Conservation (phyloP, 192 early-diverging fungal species). For the Endogone sp. region DNA sequence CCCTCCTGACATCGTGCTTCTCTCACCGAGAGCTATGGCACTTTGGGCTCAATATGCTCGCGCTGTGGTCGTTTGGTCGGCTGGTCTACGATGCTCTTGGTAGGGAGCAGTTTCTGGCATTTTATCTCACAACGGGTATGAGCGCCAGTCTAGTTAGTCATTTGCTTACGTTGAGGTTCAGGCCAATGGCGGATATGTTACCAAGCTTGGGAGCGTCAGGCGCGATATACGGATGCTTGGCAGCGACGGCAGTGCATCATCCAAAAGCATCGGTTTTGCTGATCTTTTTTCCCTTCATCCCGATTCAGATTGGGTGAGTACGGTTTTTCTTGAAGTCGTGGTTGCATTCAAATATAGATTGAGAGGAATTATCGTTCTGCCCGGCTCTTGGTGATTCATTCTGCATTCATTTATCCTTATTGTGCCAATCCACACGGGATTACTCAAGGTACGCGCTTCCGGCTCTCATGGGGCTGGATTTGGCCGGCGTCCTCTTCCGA, state of each 20-base stretch:
- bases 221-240: constrained; percentile 70
- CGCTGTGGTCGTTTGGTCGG: constrained; percentile 62
- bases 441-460: constrained; percentile 60
- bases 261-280: constrained; percentile 55
- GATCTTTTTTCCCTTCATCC: constrained; percentile 58
- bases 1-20: constrained; percentile 76
- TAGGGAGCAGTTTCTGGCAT: constrained; percentile 69
- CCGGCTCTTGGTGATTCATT: background rate
- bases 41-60: constrained; percentile 79
- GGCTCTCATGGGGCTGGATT: constrained; percentile 64
- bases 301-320: constrained; percentile 28
- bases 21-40: constrained; percentile 73
- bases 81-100: constrained; percentile 48
- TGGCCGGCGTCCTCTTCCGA: constrained; percentile 63
- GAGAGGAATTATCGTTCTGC: too few species aligned
- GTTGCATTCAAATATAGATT: background rate
- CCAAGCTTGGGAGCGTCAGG: constrained; percentile 82
- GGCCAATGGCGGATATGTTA: constrained; percentile 25
- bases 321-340: background rate
- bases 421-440: constrained; percentile 19
- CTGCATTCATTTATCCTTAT: constrained; percentile 11
- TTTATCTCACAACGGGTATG: constrained; percentile 73
- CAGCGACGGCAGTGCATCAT: constrained; percentile 49
- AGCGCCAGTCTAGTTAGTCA: constrained; percentile 66
- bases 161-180: constrained; percentile 37